phyloP scores from a whole-genome alignment of 2,329 filamentous ascomycete genomes.

The Colletotrichum brevisporum region DNA sequence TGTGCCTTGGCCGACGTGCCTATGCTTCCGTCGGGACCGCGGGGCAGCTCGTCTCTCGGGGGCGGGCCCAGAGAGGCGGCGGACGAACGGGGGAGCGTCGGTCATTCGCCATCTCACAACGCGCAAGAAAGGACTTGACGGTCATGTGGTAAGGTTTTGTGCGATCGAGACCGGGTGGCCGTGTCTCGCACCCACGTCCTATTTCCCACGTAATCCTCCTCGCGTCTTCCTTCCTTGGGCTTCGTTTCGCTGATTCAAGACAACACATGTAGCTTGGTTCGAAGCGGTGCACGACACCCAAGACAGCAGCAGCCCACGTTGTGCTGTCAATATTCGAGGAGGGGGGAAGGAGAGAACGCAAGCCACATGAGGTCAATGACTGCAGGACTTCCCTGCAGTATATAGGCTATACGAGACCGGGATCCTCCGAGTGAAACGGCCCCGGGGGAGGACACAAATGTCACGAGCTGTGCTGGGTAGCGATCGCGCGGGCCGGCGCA shows the following conservation, averaged over 20 bases:
- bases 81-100: no score
- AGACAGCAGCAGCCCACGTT: constrained; percentile 13
- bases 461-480: constrained; percentile 12
- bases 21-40: not conserved
- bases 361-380: constrained; percentile 6
- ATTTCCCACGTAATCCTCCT: not conserved
- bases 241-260: not conserved
- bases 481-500: constrained; percentile 37
- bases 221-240: constrained; percentile 16
- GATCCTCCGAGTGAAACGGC: constrained; percentile 15
- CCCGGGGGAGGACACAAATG: constrained; percentile 13
- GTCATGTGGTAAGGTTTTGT: constrained; percentile 37
- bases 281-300: not conserved
- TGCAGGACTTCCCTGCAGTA: not conserved
- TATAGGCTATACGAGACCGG: constrained; percentile 16
- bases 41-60: not conserved
- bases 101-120: not conserved
- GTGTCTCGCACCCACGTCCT: constrained; percentile 2
- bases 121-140: constrained; percentile 16
- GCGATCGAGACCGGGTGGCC: constrained; percentile 6
- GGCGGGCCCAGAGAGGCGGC: not conserved
- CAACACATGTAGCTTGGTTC: not conserved
- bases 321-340: not conserved
- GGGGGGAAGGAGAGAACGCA: not conserved
- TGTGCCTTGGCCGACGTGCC: constrained; percentile 1